Percentiles rank a stretch among this genome's conserved stretches.
These are phyloP conservation scores for Gossypium davidsonii DNA, from an alignment of 441 rosid species.

Conservation along the genomic window DNA sequence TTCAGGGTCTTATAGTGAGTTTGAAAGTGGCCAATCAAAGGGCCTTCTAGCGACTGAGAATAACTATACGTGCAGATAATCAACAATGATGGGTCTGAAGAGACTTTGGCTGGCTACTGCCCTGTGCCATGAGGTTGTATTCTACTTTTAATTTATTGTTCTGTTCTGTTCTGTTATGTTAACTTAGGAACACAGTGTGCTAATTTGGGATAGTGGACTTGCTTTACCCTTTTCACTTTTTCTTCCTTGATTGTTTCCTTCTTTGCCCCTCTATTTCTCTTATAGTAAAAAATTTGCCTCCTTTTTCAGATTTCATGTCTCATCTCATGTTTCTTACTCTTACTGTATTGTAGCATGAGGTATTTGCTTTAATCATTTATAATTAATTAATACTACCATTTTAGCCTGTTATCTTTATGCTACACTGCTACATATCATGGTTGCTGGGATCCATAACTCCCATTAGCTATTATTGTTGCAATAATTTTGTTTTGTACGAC, in stretches of 20 bases:
- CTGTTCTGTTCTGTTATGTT: conserved; percentile 27
- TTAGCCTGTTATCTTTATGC: no score
- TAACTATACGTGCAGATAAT: conserved; percentile 11
- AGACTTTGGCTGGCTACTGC: conserved; percentile 37
- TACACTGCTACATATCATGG: no score
- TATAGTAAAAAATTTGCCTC: conserved; percentile 21
- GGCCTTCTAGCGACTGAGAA: conserved; percentile 27
- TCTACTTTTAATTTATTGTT: conserved; percentile 30
- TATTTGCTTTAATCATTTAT: not conserved
- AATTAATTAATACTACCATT: no score
- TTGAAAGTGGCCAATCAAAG: conserved; percentile 31
- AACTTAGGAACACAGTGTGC: conserved; percentile 58
- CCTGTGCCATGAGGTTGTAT: conserved; percentile 57
- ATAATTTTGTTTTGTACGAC: no score
- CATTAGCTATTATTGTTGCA: no score
- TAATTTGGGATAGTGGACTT: conserved; percentile 41
- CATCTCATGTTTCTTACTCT: not conserved
- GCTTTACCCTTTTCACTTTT: not conserved
- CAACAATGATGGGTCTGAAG: conserved; percentile 22
- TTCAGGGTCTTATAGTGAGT: conserved; percentile 47
- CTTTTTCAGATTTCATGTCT: not conserved
- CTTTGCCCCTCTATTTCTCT: not conserved
- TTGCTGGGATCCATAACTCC: no score
- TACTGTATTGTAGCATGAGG: not conserved
- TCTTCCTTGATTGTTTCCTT: not conserved